A percentile compares a stretch with the other conserved stretches of the same genome.
Evolutionary conservation across 768 basidiomycete genomes (phyloP).

Genomic region (Lentinus tigrinus): DNA sequence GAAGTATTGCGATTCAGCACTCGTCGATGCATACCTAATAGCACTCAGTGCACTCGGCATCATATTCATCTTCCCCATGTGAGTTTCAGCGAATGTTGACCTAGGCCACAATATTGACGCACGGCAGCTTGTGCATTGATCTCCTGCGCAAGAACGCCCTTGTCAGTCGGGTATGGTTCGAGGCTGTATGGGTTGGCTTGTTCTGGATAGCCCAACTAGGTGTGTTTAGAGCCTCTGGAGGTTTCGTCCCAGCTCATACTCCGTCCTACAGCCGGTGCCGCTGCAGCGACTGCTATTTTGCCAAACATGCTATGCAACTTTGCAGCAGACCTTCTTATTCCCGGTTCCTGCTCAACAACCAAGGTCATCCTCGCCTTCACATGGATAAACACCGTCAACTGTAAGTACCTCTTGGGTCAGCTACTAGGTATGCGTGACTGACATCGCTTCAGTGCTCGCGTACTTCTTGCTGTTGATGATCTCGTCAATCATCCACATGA

Average conservation of each 20-base stretch:
- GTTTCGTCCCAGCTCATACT: not conserved
- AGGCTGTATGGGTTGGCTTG: slow-evolving; percentile 57
- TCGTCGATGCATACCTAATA: slow-evolving; percentile 59
- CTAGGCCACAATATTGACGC: not conserved
- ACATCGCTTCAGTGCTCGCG: slow-evolving; percentile 44
- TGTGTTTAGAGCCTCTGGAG: slow-evolving; percentile 29
- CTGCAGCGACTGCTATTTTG: slow-evolving; percentile 43
- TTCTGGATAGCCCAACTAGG: slow-evolving; percentile 62
- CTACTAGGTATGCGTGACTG: not conserved
- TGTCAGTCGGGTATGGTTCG: slow-evolving; percentile 69
- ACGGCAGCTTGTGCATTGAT: slow-evolving; percentile 56
- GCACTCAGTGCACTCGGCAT: slow-evolving; percentile 61
- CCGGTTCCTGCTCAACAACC: slow-evolving; percentile 48
- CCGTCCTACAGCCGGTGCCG: slow-evolving; percentile 46
- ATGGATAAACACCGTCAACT: slow-evolving; percentile 37
- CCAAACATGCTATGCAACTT: slow-evolving; percentile 36
- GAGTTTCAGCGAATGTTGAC: slow-evolving; percentile 22
- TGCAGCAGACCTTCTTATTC: slow-evolving; percentile 5
- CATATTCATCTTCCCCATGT: slow-evolving; percentile 59
- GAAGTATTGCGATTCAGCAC: slow-evolving; percentile 28
- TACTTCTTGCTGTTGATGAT: slow-evolving; percentile 53
- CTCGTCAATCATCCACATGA: slow-evolving; percentile 41
- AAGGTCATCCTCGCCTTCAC: slow-evolving; percentile 58
- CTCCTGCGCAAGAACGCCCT: slow-evolving; percentile 49
- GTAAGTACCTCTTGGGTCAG: slow-evolving; percentile 4